Percentiles rank a stretch among this genome's conserved stretches.
Conservation (phyloP, 805 yeast species). For the Hanseniaspora taiwanica region DNA sequence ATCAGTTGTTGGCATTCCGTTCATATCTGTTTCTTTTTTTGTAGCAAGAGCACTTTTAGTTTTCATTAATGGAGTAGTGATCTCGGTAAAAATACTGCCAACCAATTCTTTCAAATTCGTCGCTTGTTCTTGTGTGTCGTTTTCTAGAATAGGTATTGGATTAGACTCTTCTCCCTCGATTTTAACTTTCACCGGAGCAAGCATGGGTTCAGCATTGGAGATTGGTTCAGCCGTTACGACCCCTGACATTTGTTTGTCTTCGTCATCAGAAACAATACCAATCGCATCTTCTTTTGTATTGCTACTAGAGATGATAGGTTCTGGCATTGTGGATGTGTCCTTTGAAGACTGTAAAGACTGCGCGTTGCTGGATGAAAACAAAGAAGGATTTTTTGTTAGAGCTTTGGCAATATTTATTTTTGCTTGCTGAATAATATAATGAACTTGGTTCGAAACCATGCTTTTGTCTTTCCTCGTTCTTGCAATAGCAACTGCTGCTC, state of each 20-base stretch:
- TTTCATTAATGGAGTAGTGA: background rate
- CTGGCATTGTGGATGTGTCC: no score
- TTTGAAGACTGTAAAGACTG: no score
- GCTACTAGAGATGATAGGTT: background rate
- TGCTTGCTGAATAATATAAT: slow-evolving; percentile 20
- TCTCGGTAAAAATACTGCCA: background rate
- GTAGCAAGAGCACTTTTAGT: background rate
- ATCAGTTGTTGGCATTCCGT: background rate
- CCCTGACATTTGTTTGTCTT: no score
- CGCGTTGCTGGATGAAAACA: no score
- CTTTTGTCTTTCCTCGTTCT: slow-evolving; percentile 18
- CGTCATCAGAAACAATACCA: background rate
- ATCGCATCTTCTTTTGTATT: background rate
- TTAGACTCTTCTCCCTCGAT: background rate
- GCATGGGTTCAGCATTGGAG: no score
- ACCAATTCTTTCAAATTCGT: background rate
- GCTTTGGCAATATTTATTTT: slow-evolving; percentile 18
- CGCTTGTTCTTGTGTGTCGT: no score
- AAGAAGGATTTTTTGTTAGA: slow-evolving; percentile 6
- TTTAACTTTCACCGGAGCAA: background rate
- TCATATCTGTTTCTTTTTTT: background rate
- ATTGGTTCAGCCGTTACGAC: no score
- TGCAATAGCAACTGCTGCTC: slow-evolving; percentile 21
- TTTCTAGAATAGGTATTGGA: no score
- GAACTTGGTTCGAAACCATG: slow-evolving; percentile 15